Base-by-base conservation (phyloP, 768 basidiomycete species). In the Cystobasidium tubakii region DNA sequence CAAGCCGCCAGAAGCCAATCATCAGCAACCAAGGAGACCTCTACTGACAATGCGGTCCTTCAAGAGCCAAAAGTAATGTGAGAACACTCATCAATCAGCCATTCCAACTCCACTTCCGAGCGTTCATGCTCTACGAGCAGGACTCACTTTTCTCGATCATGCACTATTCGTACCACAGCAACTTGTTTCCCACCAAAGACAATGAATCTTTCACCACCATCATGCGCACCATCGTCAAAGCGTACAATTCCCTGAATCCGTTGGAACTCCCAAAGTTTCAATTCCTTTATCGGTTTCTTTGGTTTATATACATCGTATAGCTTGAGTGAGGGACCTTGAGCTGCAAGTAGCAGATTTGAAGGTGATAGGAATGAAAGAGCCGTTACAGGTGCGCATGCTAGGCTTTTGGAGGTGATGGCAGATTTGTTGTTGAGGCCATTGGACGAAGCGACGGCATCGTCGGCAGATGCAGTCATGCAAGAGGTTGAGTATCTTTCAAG, bases 351-450 rank as follows among this genome's bases (percentile, higher is more conserved):
- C 33, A 71, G 39, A 43, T 34, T 46, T 44, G 55, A 57, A 4
- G 50, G 54, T 7, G 23, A 25, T 21, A 67, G 43, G 23, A 67
- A 67, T 4, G 13, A 13, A 21, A 71, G 69, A 12, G 69, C 69
- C 15, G 69, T 71, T 10, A 71, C 69, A 4, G 69, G 69, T 34
- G 69, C 69, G 34, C 69, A 71, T n/a, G 44, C 69, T 23, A 71
- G 69, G 9, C 36, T 7, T 23, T 31, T 36, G 25, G 53, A 62
- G 19, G 55, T 31, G 44, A 33, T 55, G 33, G n/a, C n/a, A n/a
- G 29, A 42, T 2, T 10, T 12, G 10, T 25, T 17, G 21, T 42
- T 25, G 15, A 27, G 29, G 15, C n/a, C 34, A 42, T 65, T 33
- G 12, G 57, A 13, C 17, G 29, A n/a, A 62, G 25, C 31, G 25